Conservation (phyloP, 148 eudicot genomes). For the Rhododendron ferrugineum region DNA sequence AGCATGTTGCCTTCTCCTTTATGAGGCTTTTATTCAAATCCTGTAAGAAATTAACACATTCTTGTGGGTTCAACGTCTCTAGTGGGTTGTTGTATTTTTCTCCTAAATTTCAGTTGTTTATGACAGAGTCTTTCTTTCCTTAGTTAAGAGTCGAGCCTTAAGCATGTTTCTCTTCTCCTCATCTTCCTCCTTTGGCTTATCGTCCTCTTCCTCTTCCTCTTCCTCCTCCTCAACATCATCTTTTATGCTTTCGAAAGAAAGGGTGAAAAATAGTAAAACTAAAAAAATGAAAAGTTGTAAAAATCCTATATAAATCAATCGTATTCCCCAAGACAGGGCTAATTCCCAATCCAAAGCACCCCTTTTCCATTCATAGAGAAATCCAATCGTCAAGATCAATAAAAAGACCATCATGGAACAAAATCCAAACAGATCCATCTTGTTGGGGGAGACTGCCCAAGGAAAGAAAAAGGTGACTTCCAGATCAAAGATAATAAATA, state of each 20-base stretch:
- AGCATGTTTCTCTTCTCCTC: not conserved
- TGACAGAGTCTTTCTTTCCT: not conserved
- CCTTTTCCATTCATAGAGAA: too few relatives aligned
- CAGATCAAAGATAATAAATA: not conserved
- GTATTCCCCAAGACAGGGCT: too few relatives aligned
- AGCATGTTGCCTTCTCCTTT: not conserved
- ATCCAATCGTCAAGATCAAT: too few relatives aligned
- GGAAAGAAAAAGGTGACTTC: not conserved
- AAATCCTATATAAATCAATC: too few relatives aligned
- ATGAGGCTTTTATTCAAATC: not conserved
- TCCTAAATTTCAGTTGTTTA: not conserved
- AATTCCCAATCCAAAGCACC: too few relatives aligned
- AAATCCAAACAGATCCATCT: not conserved
- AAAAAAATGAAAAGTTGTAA: too few relatives aligned
- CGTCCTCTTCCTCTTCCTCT: not conserved
- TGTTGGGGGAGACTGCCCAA: not conserved
- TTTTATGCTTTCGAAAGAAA: not conserved
- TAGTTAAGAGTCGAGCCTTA: not conserved
- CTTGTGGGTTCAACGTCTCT: not conserved
- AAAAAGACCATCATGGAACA: not conserved
- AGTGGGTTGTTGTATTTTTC: not conserved
- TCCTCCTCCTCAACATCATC: not conserved
- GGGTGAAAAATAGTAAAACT: too few relatives aligned
- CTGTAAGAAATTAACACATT: not conserved
- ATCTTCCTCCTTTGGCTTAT: not conserved